Percentiles rank a stretch among this genome's conserved stretches.
Evolutionary conservation across 768 basidiomycete species (phyloP).

Genomic region (Collybiopsis luxurians): DNA sequence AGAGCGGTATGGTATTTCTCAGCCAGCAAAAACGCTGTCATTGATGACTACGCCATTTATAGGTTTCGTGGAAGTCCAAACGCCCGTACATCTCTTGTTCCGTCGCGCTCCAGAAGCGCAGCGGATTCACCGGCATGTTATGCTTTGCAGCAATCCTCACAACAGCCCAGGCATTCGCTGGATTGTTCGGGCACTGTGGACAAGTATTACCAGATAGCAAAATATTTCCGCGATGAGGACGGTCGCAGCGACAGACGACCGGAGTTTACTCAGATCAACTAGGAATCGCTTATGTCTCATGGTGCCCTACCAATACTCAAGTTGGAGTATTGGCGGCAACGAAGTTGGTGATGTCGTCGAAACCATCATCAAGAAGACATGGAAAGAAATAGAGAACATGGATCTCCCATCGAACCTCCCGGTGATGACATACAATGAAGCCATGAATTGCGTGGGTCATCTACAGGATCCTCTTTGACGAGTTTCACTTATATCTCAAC

Average conservation of each 20-base stretch:
- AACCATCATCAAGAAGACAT: slow-evolving; percentile 68
- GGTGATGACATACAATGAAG: slow-evolving; percentile 87
- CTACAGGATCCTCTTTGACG: slow-evolving; percentile 6
- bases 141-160: slow-evolving; percentile 91
- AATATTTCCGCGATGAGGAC: slow-evolving; percentile 95
- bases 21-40: slow-evolving; percentile 7
- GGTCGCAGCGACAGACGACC: slow-evolving; percentile 94
- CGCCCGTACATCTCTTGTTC: slow-evolving; percentile 89
- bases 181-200: slow-evolving; percentile 89
- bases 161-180: slow-evolving; percentile 93
- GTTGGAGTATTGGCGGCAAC: slow-evolving; percentile 83
- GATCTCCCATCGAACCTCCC: slow-evolving; percentile 61
- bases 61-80: slow-evolving; percentile 95
- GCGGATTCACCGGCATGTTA: slow-evolving; percentile 52
- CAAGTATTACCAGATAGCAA: slow-evolving; percentile 89
- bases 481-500: slow-evolving; percentile 19
- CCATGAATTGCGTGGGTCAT: slow-evolving; percentile 75
- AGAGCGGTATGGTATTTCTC: slow-evolving; percentile 52
- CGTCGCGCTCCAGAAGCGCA: slow-evolving; percentile 53
- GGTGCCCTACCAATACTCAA: slow-evolving; percentile 44
- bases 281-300: slow-evolving; percentile 94
- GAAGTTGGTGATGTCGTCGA: slow-evolving; percentile 83
- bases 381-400: slow-evolving; percentile 71
- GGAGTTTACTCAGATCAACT: slow-evolving; percentile 95
- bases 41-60: slow-evolving; percentile 13